Percentiles rank a stretch among this genome's conserved stretches.
Evolutionary conservation across 768 basidiomycete genomes (phyloP).

Genomic region (Pleurotus salmoneostramineus): DNA sequence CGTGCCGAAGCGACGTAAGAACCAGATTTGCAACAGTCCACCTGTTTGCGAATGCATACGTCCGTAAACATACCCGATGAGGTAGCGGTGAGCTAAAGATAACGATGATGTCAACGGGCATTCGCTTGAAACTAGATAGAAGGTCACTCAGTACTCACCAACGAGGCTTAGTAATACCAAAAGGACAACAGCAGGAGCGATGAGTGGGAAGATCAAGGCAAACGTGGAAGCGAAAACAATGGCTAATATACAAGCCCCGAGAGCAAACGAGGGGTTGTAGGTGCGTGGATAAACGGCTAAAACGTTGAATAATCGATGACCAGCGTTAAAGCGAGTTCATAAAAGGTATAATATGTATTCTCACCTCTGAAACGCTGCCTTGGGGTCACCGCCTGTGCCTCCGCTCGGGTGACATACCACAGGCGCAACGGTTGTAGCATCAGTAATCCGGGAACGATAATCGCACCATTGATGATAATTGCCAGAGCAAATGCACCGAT

Average conservation of each 20-base stretch:
- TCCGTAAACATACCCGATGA: constrained; percentile 75
- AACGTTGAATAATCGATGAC: neutral
- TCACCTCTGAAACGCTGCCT: constrained; percentile 75
- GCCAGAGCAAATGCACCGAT: constrained; percentile 59
- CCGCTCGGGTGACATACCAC: constrained; percentile 50
- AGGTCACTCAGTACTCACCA: constrained; percentile 43
- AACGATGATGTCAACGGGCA: neutral
- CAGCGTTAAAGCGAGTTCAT: neutral
- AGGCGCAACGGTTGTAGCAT: constrained; percentile 69
- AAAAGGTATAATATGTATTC: constrained; percentile 19
- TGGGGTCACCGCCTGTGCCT: constrained; percentile 65
- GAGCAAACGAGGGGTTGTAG: constrained; percentile 67
- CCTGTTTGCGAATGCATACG: constrained; percentile 73
- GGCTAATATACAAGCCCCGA: constrained; percentile 61
- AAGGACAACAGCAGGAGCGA: constrained; percentile 66
- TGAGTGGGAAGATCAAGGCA: constrained; percentile 71
- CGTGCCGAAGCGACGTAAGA: constrained; percentile 70
- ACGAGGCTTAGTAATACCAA: constrained; percentile 63
- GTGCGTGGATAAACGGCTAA: constrained; percentile 66
- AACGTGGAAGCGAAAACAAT: constrained; percentile 73
- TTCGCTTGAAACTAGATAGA: neutral
- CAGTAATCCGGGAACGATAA: constrained; percentile 67
- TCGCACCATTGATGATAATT: constrained; percentile 58
- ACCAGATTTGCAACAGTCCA: constrained; percentile 71
- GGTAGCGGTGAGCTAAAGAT: constrained; percentile 67